Conservation (phyloP, 2,329 filamentous ascomycete genomes). For the Didymella segeticola region DNA sequence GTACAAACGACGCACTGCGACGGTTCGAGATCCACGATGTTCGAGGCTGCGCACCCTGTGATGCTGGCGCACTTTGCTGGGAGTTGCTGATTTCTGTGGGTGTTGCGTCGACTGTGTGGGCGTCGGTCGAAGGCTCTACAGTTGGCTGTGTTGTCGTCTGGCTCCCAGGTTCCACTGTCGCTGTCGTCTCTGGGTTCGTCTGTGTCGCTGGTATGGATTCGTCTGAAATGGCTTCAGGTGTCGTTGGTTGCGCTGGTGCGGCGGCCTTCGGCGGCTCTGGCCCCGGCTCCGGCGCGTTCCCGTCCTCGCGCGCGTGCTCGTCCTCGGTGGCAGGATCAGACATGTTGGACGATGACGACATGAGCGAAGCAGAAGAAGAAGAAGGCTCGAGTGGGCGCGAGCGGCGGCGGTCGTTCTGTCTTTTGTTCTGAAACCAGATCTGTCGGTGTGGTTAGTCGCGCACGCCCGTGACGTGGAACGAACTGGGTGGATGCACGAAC, state of each 20-base stretch:
- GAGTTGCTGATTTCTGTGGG: slow-evolving; percentile 39
- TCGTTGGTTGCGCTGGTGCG: slow-evolving; percentile 27
- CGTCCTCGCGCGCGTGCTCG: slow-evolving; percentile 33
- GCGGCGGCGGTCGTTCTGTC: slow-evolving; percentile 87
- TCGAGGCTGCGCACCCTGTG: slow-evolving; percentile 42
- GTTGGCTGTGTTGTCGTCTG: slow-evolving; percentile 28
- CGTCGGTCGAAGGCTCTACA: slow-evolving; percentile 31
- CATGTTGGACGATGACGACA: slow-evolving; percentile 48
- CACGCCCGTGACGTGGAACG: slow-evolving; percentile 35
- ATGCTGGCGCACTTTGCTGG: slow-evolving; percentile 40
- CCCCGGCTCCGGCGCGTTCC: slow-evolving; percentile 29
- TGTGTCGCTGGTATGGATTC: slow-evolving; percentile 24
- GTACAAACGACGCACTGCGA: slow-evolving; percentile 52
- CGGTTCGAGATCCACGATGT: slow-evolving; percentile 55
- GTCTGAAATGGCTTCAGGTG: slow-evolving; percentile 30
- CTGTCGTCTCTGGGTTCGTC: slow-evolving; percentile 14
- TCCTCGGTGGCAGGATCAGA: slow-evolving; percentile 45
- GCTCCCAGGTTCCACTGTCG: slow-evolving; percentile 20
- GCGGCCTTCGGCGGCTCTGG: slow-evolving; percentile 27
- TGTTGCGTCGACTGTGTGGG: slow-evolving; percentile 31
- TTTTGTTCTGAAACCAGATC: slow-evolving; percentile 94
- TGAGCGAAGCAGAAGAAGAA: slow-evolving; percentile 42
- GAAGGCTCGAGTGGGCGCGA: slow-evolving; percentile 71
- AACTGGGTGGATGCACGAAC: slow-evolving; percentile 60
- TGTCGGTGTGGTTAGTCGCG: slow-evolving; percentile 51